These are phyloP conservation scores for Vaccinium vitisidaea DNA, from an alignment of 148 eudicot genomes.

Conservation along the genomic window DNA sequence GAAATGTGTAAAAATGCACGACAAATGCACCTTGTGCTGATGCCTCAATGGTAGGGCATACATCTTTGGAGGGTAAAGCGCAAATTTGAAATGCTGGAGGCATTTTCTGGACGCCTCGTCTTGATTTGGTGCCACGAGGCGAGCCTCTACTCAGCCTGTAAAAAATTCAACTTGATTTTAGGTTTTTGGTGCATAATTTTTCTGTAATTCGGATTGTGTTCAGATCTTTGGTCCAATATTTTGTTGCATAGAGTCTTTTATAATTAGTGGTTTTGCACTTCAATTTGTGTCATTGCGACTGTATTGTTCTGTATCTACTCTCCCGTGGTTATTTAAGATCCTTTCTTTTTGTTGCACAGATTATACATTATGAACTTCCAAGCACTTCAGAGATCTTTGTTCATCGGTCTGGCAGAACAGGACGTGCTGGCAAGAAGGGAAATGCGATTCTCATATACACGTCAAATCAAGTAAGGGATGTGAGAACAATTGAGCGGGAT, in stretches of 20 bases:
- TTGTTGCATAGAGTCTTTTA: not conserved
- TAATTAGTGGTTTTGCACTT: not conserved
- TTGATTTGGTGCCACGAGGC: not conserved
- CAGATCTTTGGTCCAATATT: not conserved
- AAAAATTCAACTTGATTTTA: not conserved
- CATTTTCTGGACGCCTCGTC: not conserved
- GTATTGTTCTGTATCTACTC: not conserved
- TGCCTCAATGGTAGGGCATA: not conserved
- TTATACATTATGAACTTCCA: conserved; percentile 92
- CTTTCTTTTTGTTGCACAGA: conserved; percentile 35
- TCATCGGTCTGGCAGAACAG: conserved; percentile 96
- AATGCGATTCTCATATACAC: conserved; percentile 75
- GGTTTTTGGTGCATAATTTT: not conserved
- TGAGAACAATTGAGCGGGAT: conserved; percentile 68
- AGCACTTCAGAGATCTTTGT: conserved; percentile 81
- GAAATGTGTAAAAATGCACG: not conserved
- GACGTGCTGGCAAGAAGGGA: conserved; percentile 99
- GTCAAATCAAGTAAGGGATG: conserved; percentile 51
- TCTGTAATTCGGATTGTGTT: not conserved
- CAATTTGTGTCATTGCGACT: not conserved
- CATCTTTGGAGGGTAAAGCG: not conserved
- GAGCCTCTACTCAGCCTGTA: not conserved
- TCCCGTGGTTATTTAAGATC: not conserved
- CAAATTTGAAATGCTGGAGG: not conserved
- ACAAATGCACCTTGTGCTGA: not conserved